A percentile compares a stretch with the other conserved stretches of the same genome.
Conservation (phyloP, 2,329 filamentous ascomycete species). For the Cordyceps militaris region DNA sequence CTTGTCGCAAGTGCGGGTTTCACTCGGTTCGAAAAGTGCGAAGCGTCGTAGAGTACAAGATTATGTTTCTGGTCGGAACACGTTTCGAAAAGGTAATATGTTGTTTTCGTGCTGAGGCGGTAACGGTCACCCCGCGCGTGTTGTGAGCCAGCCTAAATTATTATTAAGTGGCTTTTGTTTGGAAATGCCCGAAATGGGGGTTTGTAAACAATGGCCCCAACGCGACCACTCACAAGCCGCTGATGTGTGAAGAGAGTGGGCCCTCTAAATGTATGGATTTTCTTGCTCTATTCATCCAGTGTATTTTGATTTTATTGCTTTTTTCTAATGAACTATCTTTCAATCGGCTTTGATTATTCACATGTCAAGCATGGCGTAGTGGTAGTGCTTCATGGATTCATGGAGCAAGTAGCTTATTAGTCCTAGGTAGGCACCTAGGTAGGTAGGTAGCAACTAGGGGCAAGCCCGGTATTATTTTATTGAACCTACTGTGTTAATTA, state of each 20-base stretch:
- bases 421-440: too few species aligned
- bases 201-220: constrained; percentile 33
- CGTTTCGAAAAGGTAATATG: neutral
- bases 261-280: too few species aligned
- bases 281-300: too few species aligned
- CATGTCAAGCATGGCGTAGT: too few species aligned
- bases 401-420: too few species aligned
- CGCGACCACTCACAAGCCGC: constrained; percentile 3
- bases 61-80: neutral
- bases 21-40: neutral
- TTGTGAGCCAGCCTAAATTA: neutral
- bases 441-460: too few species aligned
- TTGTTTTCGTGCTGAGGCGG: constrained; percentile 6
- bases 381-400: too few species aligned
- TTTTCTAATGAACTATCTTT: neutral
- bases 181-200: constrained; percentile 31
- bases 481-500: too few species aligned
- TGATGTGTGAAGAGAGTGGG: neutral
- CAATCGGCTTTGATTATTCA: too few species aligned
- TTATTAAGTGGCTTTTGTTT: constrained; percentile 24
- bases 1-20: neutral
- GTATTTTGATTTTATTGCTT: neutral
- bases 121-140: constrained; percentile 17
- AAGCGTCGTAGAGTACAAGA: neutral
- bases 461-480: too few species aligned